Evolutionary conservation across 352 stramenopile genomes (phyloP).

Genomic region (Globisporangium paroecandrum): DNA sequence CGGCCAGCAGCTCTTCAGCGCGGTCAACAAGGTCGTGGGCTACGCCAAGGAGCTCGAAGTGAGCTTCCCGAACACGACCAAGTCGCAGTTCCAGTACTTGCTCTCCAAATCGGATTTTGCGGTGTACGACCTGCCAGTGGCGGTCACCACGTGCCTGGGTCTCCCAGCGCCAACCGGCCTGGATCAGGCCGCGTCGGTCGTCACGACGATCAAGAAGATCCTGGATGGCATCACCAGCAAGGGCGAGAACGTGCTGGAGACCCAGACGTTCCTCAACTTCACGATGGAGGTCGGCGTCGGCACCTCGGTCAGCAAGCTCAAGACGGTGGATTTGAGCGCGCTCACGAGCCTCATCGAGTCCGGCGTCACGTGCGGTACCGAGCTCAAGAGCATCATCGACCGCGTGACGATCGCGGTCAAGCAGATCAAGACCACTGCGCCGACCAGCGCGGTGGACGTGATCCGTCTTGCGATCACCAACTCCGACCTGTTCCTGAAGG

Average conservation of each 20-base stretch:
- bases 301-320: conserved; percentile 4
- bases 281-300: conserved; percentile 19
- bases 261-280: conserved; percentile 32
- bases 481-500: conserved; percentile 32
- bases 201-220: conserved; percentile 17
- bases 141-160: conserved; percentile 45
- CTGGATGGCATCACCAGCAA: conserved; percentile 29
- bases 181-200: conserved; percentile 9
- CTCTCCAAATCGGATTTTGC: conserved; percentile 57
- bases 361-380: conserved; percentile 26
- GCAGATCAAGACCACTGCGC: conserved; percentile 28
- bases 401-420: conserved; percentile 36
- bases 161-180: conserved; percentile 13
- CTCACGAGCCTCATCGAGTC: conserved; percentile 38
- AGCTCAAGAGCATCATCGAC: conserved; percentile 50
- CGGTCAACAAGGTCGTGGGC: conserved; percentile 38
- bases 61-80: conserved; percentile 36
- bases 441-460: conserved; percentile 28
- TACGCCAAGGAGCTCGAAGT: conserved; percentile 38
- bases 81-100: conserved; percentile 47
- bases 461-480: conserved; percentile 44
- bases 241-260: conserved; percentile 30
- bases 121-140: conserved; percentile 45
- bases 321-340: background rate
- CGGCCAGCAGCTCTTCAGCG: conserved; percentile 42